Base-by-base conservation (phyloP, 208 protist species). In the Acanthamoeba lenticulata region DNA sequence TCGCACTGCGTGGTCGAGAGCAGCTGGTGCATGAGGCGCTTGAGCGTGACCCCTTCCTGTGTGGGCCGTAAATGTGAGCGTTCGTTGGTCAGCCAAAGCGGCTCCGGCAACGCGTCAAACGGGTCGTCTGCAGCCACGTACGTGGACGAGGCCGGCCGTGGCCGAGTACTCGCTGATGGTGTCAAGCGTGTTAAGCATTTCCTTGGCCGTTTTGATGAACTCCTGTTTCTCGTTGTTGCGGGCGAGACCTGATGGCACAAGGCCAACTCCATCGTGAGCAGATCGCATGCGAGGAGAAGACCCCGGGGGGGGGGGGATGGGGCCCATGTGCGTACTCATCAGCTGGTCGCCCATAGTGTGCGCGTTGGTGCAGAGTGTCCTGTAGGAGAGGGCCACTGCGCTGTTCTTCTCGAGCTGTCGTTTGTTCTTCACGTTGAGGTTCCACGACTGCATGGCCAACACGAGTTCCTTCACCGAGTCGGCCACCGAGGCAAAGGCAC, bases 151-250 rank as follows among this genome's bases (percentile, higher is more conserved):
- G 32, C 65, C 65, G 27, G 65, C n/a, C 29, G 65, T 74, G 17
- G 65, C 65, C 24, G 65, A 74, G 65, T 74, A 74, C 65, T 74
- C 65, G 65, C 65, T 74, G 65, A 74, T 74, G 65, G 29, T 74
- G 65, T 74, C 65, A 15, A 74, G 65, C 6, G 65, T 74, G 65
- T 74, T 74, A 15, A 74, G 65, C n/a, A 74, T 34, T 11, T 74
- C 65, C 65, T 40, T 74, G 32, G 65, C 34, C 34, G 65, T 74
- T 21, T 19, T 5, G 13, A 74, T 74, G 19, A 74, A 74, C 65
- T 74, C 29, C 29, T 74, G 65, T 32, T 40, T 74, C 24, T 74
- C 34, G 65, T 32, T 32, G 6, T 5, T 5, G 13, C 65, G 65
- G 13, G 65, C 65, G 24, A 74, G 65, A 15, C 65, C 65, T 74